Percentiles rank a stretch among this genome's conserved stretches.
These are phyloP conservation scores for Pichia sp. DNA, from an alignment of 1,139 yeast species.

Conservation along the genomic window DNA sequence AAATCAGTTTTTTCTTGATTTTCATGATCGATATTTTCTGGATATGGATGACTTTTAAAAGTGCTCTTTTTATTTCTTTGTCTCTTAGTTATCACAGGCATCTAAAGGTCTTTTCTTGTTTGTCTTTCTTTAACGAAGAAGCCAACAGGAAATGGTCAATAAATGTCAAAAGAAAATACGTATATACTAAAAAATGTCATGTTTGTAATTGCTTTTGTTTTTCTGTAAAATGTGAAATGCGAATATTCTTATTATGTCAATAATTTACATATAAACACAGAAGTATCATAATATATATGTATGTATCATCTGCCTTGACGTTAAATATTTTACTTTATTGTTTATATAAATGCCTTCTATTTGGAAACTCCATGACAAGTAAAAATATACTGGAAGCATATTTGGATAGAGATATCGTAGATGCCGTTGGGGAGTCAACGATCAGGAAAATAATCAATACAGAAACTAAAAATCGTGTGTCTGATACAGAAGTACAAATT, in stretches of 20 bases:
- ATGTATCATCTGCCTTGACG: too few relatives aligned
- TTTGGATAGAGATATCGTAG: constrained; percentile 10
- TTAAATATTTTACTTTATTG: too few relatives aligned
- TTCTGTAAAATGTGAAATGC: too few relatives aligned
- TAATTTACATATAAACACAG: too few relatives aligned
- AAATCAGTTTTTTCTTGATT: not conserved
- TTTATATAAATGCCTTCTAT: not conserved
- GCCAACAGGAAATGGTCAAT: too few relatives aligned
- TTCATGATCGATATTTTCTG: not conserved
- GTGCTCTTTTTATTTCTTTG: constrained; percentile 6
- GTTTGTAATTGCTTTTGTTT: too few relatives aligned
- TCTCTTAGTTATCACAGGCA: constrained; percentile 5
- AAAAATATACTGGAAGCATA: constrained; percentile 9
- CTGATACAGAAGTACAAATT: constrained; percentile 3
- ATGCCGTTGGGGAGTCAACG: constrained; percentile 7
- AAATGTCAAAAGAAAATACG: too few relatives aligned
- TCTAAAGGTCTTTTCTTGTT: not conserved
- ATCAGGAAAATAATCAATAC: constrained; percentile 2
- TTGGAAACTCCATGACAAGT: constrained; percentile 5
- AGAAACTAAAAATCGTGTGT: not conserved
- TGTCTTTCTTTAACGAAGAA: too few relatives aligned
- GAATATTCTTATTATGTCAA: too few relatives aligned
- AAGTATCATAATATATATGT: too few relatives aligned
- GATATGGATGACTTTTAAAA: constrained; percentile 2
- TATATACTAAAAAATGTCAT: too few relatives aligned